Evolutionary conservation across 139 green algal species (phyloP).

Genomic region (Chlorella ohadii): DNA sequence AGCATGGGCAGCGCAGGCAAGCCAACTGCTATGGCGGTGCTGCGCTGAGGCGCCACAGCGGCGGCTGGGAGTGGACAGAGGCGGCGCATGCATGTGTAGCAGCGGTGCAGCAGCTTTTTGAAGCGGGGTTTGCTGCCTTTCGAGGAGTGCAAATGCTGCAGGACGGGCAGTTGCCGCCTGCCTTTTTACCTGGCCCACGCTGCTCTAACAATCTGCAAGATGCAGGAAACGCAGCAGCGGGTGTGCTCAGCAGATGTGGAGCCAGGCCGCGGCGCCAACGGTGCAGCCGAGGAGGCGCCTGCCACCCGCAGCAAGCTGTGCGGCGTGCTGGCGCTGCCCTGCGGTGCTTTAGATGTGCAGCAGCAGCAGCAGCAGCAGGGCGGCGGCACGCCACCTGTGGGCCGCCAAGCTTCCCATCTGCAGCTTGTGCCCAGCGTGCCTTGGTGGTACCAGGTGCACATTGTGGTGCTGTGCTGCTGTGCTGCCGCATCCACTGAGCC

Average conservation of each 20-base stretch:
- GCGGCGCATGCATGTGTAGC: no score
- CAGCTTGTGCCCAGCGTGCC: background rate
- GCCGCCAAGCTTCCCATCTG: background rate
- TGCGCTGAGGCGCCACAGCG: no score
- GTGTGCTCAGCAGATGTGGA: no score
- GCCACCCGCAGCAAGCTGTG: background rate
- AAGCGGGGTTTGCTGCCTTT: no score
- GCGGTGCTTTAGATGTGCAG: background rate
- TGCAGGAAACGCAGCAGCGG: no score
- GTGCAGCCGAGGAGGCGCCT: background rate
- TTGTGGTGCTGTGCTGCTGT: background rate
- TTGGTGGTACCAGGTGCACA: constrained; percentile 2
- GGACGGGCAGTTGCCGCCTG: no score
- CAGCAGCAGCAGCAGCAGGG: constrained; percentile 3
- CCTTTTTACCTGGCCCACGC: no score
- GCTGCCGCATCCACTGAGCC: background rate
- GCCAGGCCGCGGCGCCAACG: no score
- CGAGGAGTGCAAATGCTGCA: no score
- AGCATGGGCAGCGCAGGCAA: background rate
- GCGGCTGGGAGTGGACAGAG: no score
- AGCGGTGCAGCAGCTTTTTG: background rate
- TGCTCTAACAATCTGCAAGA: no score
- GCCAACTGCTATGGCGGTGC: background rate
- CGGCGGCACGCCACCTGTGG: no score
- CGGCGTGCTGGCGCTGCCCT: background rate